Evolutionary conservation across 2,329 filamentous ascomycete genomes (phyloP), one percentile per base, ranked within the genome.

Genomic region (Cercospora zeae-maydis): DNA sequence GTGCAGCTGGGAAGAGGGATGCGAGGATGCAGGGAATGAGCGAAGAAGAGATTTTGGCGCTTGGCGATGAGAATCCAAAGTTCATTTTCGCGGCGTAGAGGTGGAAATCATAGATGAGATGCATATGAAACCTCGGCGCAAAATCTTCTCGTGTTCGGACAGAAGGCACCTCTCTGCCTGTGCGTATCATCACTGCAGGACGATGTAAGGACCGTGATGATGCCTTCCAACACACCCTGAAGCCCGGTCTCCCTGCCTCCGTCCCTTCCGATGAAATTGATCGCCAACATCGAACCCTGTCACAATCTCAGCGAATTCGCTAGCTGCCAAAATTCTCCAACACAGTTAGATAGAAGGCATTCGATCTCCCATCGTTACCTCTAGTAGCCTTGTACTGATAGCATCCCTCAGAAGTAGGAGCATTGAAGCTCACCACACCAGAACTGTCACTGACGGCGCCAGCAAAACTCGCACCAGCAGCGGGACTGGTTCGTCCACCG

Each of bases 331-430:
- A 58, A 31, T 11, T 39, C 19, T 21, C 36, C 16, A n/a, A 21
- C 13, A 64, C 63, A 3, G 39, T 60, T 14, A 64, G n/a, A 34
- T 64, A 64, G 33, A 64, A 53, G 1, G 67, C 66, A 52, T 62
- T 61, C 19, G 51, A 57, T 37, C 64, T 47, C 3, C 64, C 52
- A 9, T 53, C 24, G 39, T 49, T 53, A 34, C 19, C 24, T 16
- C 49, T 24, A 10, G 49, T 63, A 11, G 66, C 66, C 57, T 68
- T 68, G 56, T 68, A 66, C 58, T 63, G 58, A 47, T 66, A 68
- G n/a, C 61, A 58, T 8, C 66, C 62, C 11, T 51, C 37, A 10
- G 30, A 16, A 8, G 36, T 59, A 8, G 66, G 64, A 9, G 62
- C 62, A n/a, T 51, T 58, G 54, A 68, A 63, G 4, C 21, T 56